These are phyloP conservation scores for Tylopilus felleus DNA, from an alignment of 768 basidiomycete species.

Conservation along the genomic window DNA sequence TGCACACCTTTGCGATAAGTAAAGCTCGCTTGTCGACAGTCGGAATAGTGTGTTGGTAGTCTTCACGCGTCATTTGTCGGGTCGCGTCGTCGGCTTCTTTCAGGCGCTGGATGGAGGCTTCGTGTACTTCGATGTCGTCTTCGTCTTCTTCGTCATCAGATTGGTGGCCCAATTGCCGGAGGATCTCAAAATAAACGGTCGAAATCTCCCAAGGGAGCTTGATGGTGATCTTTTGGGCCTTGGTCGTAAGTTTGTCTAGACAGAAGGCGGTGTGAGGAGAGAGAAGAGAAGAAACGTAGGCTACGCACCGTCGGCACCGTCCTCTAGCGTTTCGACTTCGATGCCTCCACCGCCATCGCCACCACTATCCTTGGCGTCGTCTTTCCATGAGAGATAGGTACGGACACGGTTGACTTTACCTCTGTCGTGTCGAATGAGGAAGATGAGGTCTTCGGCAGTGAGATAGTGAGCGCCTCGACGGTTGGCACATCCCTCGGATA, in stretches of 20 bases:
- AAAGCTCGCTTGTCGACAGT: conserved; percentile 94
- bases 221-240: conserved; percentile 90
- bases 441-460: conserved; percentile 92
- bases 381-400: conserved; percentile 96
- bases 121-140: conserved; percentile 93
- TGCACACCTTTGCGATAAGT: conserved; percentile 89
- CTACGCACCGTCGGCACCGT: conserved; percentile 72
- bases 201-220: conserved; percentile 96
- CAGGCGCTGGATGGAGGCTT: conserved; percentile 85
- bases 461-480: conserved; percentile 83
- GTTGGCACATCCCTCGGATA: conserved; percentile 83
- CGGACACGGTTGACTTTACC: conserved; percentile 90
- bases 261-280: not conserved
- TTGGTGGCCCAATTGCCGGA: conserved; percentile 70
- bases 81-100: conserved; percentile 97
- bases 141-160: conserved; percentile 96
- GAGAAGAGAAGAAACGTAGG: too few relatives aligned
- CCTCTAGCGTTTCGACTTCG: conserved; percentile 81
- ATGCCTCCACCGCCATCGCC: conserved; percentile 78
- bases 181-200: conserved; percentile 86
- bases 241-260: conserved; percentile 72
- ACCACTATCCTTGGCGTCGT: conserved; percentile 89
- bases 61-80: conserved; percentile 92
- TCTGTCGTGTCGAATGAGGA: conserved; percentile 90
- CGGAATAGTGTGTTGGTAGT: conserved; percentile 96